phyloP scores from a whole-genome alignment of 495 filamentous ascomycete genomes.

The Aspergillus panamensis region DNA sequence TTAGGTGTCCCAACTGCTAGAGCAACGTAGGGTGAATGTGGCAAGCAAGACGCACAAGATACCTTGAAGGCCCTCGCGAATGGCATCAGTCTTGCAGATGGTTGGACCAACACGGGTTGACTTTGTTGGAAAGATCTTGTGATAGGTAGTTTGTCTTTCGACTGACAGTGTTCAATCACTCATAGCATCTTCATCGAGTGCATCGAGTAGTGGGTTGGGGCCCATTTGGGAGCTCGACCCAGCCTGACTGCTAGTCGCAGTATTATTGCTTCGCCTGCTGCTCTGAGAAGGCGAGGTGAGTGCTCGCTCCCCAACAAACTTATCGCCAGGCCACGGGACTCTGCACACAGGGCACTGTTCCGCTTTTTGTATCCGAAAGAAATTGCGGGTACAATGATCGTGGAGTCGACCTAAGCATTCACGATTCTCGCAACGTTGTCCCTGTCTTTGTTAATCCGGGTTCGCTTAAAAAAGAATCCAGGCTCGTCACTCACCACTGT shows the following conservation, averaged over 20 bases:
- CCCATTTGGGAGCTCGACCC: constrained; percentile 13
- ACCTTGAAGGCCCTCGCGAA: no score
- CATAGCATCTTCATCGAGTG: background rate
- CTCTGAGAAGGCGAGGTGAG: constrained; percentile 35
- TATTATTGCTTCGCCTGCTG: constrained; percentile 31
- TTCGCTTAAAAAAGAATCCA: background rate
- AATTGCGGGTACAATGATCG: constrained; percentile 67
- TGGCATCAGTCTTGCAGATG: no score
- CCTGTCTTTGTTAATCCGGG: constrained; percentile 35
- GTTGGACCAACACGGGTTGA: no score
- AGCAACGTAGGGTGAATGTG: no score
- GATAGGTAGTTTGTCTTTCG: background rate
- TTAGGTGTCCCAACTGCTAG: no score
- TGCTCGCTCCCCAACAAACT: constrained; percentile 80
- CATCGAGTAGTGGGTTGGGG: no score
- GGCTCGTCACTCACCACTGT: constrained; percentile 57
- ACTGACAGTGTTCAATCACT: background rate
- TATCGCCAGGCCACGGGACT: constrained; percentile 65
- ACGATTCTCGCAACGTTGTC: constrained; percentile 71
- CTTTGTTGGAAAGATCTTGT: no score
- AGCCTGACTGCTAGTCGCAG: constrained; percentile 3
- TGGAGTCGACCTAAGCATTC: constrained; percentile 72
- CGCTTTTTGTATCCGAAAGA: constrained; percentile 61
- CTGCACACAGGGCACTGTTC: constrained; percentile 73
- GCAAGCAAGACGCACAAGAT: no score